Evolutionary conservation across 352 stramenopile genomes (phyloP), one percentile per base, ranked within the genome.

Genomic region (Pythium chondricola): DNA sequence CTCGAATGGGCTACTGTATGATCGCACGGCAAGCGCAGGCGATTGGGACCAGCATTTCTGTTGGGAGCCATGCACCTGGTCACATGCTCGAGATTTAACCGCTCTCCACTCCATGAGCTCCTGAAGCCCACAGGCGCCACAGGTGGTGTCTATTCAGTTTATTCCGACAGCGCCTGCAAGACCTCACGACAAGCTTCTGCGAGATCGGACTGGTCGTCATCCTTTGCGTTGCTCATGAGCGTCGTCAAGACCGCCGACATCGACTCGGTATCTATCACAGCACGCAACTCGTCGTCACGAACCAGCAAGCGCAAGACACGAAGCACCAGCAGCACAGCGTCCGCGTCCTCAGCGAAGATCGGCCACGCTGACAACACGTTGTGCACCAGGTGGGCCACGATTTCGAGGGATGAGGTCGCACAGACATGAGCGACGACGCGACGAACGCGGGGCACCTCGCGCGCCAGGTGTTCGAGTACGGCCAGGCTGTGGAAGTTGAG

Each of bases 331-430:
- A 54, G 29, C 8, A 61, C 52, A 20, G 52, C 52, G 31, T 61
- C 52, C 44, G 54, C 46, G 21, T 61, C 52, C 39, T 61, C 52
- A 2, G 44, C 43, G 32, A 54, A 61, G 24, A 61, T 53, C 11
- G 52, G 52, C 52, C 52, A 61, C 29, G 44, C 44, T 13, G 37
- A 50, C 10, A 61, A 27, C 29, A 45, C 48, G 25, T 30, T 54
- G 11, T 54, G 52, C 14, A 54, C 25, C 16, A 61, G 33, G 6
- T 61, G 52, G 17, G 26, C 27, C 6, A 61, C 20, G 4, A 54
- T 22, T 30, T 54, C 52, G 32, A 44, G 29, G 2, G 37, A 49
- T 6, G 38, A 54, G n/a, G n/a, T n/a, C 5, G 22, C 44, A 29
- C 29, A 48, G 4, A 36, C 32, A 1, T 20, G 11, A 11, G 52